A percentile compares a stretch with the other conserved stretches of the same genome.
Conservation (phyloP, 805 yeast genomes). For the Candida andamanensis region DNA sequence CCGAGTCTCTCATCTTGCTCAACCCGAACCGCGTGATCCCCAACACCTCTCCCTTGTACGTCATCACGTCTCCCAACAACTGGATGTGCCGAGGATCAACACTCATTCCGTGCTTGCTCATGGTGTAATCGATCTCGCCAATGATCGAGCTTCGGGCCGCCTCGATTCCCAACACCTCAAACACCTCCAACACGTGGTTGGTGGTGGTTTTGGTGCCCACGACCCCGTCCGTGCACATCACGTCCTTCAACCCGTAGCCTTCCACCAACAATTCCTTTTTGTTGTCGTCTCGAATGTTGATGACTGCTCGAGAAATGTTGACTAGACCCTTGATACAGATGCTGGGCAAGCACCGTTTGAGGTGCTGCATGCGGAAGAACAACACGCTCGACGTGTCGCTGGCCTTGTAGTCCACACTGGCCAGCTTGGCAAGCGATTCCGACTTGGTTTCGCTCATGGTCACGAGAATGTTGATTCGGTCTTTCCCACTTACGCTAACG, state of each 20-base stretch:
- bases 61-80: conserved; percentile 96
- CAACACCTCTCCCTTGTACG: conserved; percentile 95
- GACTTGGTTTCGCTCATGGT: conserved; percentile 33
- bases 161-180: conserved; percentile 89
- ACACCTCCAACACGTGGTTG: conserved; percentile 88
- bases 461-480: conserved; percentile 63
- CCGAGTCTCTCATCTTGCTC: conserved; percentile 98
- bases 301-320: conserved; percentile 91
- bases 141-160: conserved; percentile 94
- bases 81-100: conserved; percentile 99
- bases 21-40: conserved; percentile 98
- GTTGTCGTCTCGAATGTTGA: conserved; percentile 82
- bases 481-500: conserved; percentile 60
- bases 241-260: conserved; percentile 94
- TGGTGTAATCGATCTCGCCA: conserved; percentile 91
- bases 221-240: conserved; percentile 97
- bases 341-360: conserved; percentile 78
- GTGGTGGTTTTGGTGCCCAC: conserved; percentile 82
- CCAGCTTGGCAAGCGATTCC: conserved; percentile 32
- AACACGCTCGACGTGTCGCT: conserved; percentile 43
- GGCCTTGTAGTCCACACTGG: conserved; percentile 27
- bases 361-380: conserved; percentile 83
- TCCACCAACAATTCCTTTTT: conserved; percentile 91
- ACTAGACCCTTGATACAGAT: conserved; percentile 92
- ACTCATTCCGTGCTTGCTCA: conserved; percentile 99